Evolutionary conservation across 805 yeast genomes (phyloP).

Genomic region (Starmerella bombicola): DNA sequence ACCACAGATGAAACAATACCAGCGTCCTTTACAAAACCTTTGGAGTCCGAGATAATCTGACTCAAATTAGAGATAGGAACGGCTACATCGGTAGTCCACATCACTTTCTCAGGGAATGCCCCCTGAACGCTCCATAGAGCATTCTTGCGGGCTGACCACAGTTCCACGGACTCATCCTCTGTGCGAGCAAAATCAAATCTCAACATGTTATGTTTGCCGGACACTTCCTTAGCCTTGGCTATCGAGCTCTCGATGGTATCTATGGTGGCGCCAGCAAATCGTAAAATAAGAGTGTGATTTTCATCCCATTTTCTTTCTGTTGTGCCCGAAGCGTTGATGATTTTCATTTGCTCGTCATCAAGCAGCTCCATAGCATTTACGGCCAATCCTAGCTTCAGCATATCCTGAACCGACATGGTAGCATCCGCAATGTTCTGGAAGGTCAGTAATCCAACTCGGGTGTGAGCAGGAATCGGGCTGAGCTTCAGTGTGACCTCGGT

Average conservation of each 20-base stretch:
- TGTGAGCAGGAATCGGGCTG: constrained; percentile 33
- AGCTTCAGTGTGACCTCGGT: constrained; percentile 41
- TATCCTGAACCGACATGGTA: constrained; percentile 33
- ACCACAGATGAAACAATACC: constrained; percentile 52
- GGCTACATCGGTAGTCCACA: constrained; percentile 88
- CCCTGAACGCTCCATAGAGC: constrained; percentile 62
- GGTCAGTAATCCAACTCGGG: constrained; percentile 55
- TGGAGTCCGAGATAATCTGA: constrained; percentile 46
- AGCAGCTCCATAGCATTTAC: constrained; percentile 70
- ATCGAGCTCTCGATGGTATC: constrained; percentile 44
- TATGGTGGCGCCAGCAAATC: constrained; percentile 31
- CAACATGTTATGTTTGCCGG: constrained; percentile 33
- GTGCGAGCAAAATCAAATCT: constrained; percentile 51
- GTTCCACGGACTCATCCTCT: constrained; percentile 53
- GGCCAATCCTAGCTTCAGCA: constrained; percentile 52
- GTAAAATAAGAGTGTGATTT: constrained; percentile 56
- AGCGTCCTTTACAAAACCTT: constrained; percentile 44
- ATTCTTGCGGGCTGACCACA: constrained; percentile 74
- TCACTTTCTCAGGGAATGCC: constrained; percentile 51
- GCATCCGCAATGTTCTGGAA: constrained; percentile 24
- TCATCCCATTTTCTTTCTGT: constrained; percentile 48
- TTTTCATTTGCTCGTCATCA: constrained; percentile 59
- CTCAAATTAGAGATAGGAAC: constrained; percentile 69
- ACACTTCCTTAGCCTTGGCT: constrained; percentile 29
- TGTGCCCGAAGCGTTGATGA: constrained; percentile 52